Evolutionary conservation across 1,284 basidiomycete genomes (phyloP).

Genomic region (Earliella scabrosa): DNA sequence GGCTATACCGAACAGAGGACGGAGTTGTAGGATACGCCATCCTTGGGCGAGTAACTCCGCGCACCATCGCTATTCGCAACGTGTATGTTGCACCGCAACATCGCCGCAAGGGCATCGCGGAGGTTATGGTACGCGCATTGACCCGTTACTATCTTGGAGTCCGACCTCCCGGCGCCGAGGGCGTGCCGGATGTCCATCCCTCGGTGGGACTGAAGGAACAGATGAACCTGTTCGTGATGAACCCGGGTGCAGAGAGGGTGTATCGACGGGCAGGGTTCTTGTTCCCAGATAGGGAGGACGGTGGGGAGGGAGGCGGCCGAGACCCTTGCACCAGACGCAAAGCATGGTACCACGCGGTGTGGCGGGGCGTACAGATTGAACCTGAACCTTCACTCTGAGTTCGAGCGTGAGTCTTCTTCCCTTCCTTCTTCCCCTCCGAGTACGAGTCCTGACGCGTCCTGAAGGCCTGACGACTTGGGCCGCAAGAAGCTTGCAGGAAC

Average conservation of each 20-base stretch:
- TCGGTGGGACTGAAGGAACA: conserved; percentile 10
- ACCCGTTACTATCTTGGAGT: conserved; percentile 27
- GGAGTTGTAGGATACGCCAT: conserved; percentile 20
- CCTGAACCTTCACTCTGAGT: neutral
- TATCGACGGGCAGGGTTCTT: conserved; percentile 11
- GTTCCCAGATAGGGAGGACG: conserved; percentile 10
- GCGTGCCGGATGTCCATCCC: conserved; percentile 6
- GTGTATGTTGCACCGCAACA: conserved; percentile 25
- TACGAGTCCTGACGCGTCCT: neutral
- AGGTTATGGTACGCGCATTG: conserved; percentile 24
- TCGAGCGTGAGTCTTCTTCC: neutral
- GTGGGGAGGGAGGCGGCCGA: neutral
- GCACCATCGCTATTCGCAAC: conserved; percentile 30
- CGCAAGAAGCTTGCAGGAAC: no score
- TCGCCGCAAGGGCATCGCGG: conserved; percentile 29
- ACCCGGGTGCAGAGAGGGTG: conserved; percentile 5
- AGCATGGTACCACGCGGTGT: conserved; percentile 5
- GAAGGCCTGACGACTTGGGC: no score
- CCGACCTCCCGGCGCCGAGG: conserved; percentile 18
- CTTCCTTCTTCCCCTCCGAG: neutral
- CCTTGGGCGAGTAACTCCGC: conserved; percentile 22
- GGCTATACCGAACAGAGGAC: conserved; percentile 20
- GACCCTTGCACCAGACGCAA: conserved; percentile 7
- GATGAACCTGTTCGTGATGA: conserved; percentile 10
- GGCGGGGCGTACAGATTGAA: neutral